Percentiles rank a stretch among this genome's conserved stretches.
phyloP scores from a whole-genome alignment of 2,329 filamentous ascomycete genomes.

The Cladobotryum protrusum region DNA sequence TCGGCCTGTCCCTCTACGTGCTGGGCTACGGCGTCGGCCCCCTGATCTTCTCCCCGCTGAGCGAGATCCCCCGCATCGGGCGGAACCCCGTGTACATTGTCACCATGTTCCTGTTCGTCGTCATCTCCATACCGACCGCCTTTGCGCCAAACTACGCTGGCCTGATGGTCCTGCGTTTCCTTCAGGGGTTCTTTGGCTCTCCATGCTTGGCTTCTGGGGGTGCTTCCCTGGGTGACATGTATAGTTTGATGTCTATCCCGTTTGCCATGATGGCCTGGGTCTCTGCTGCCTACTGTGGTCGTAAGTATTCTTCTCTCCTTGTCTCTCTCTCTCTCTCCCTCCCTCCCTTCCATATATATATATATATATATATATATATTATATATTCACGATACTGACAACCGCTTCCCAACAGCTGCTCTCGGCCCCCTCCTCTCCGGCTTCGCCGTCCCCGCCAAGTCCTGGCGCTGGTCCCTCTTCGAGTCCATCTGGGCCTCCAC shows the following conservation, averaged over 20 bases:
- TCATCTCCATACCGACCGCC: constrained; percentile 59
- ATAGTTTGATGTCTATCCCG: constrained; percentile 48
- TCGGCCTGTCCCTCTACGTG: constrained; percentile 58
- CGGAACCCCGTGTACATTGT: constrained; percentile 62
- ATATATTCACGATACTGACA: neutral
- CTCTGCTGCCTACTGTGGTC: constrained; percentile 42
- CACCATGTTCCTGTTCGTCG: constrained; percentile 62
- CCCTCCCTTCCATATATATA: neutral
- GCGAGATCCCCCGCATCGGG: constrained; percentile 60
- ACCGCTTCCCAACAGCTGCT: constrained; percentile 33
- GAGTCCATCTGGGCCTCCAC: constrained; percentile 57
- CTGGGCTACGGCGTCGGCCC: constrained; percentile 59
- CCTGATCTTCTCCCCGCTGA: constrained; percentile 58
- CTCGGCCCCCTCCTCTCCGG: constrained; percentile 56
- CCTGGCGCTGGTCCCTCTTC: constrained; percentile 60
- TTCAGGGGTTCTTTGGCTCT: constrained; percentile 60
- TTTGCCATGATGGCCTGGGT: constrained; percentile 57
- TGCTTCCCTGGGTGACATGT: constrained; percentile 48
- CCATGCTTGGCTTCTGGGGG: constrained; percentile 57
- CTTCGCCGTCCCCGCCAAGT: constrained; percentile 50
- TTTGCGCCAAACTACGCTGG: constrained; percentile 57
- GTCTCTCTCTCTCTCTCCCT: neutral
- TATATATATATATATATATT: no score
- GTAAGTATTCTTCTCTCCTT: constrained; percentile 20
- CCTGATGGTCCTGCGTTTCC: constrained; percentile 57